Base-by-base conservation (phyloP, 2,329 filamentous ascomycete species). In the Alternaria arbusti region DNA sequence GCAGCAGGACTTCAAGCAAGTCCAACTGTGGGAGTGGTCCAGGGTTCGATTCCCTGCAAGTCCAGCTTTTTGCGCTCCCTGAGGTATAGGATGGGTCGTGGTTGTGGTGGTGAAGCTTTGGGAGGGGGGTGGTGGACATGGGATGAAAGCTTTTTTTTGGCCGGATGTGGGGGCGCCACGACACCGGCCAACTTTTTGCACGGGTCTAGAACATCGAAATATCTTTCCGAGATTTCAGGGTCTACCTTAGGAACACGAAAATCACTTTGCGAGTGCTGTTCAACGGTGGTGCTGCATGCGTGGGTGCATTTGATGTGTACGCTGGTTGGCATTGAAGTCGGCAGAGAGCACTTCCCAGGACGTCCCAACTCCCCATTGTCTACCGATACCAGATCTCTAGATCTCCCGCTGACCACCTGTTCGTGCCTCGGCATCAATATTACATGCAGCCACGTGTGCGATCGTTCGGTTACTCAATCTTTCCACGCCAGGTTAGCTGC, bases 401-500 rank as follows among this genome's bases (percentile, higher is more conserved):
- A 51, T 32, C 22, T 15, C 20, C 12, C 13, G n/a, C 20, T 36
- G 49, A 40, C 49, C 28, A 28, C 40, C 32, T 47, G 40, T 47
- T 46, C 43, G 30, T 32, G 54, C 54, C 32, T 36, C 54, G 47
- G 43, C 23, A 30, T 32, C 15, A 59, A 43, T 54, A 62, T 62
- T 62, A 58, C 26, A 43, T 28, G 40, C 36, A 56, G 57, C 57
- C 65, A 67, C 65, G 57, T 66, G 67, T 61, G 62, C 46, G 64
- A 66, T 63, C 36, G 59, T 66, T 66, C 65, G 66, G 62, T 60
- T 63, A 57, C 59, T 62, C 65, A 59, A 60, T 65, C 63, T 52
- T 57, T 64, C 63, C 65, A 26, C 36, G 55, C 55, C 55, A 43
- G 65, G 68, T 64, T 70, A 70, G 67, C 61, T 57, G 61, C 47